These are phyloP conservation scores for Hysterium pulicare DNA, from an alignment of 2,329 filamentous ascomycete genomes.

Conservation along the genomic window DNA sequence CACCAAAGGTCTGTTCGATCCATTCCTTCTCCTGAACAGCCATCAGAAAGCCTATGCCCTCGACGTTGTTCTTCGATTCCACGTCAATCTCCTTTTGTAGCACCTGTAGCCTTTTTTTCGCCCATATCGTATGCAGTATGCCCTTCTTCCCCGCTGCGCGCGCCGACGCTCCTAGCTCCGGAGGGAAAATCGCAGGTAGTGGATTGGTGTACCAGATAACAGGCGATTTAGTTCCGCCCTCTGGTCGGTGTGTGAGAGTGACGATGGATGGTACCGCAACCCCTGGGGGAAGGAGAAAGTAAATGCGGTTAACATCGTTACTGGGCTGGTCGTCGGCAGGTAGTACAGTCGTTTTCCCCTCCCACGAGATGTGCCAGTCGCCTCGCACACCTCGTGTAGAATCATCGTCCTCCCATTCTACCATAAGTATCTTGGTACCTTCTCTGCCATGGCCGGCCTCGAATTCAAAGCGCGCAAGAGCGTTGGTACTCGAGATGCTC, in stretches of 20 bases:
- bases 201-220: constrained; percentile 67
- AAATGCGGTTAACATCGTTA: constrained; percentile 61
- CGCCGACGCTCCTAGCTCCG: constrained; percentile 66
- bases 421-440: constrained; percentile 88
- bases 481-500: constrained; percentile 50
- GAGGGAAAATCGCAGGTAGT: constrained; percentile 80
- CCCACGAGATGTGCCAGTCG: constrained; percentile 79
- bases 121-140: constrained; percentile 87
- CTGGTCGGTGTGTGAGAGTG: constrained; percentile 56
- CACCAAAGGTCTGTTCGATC: constrained; percentile 78
- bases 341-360: constrained; percentile 71
- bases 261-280: constrained; percentile 69
- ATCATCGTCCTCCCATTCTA: constrained; percentile 76
- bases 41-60: constrained; percentile 83
- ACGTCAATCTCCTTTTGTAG: constrained; percentile 72
- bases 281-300: constrained; percentile 75
- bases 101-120: constrained; percentile 72
- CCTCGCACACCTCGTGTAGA: constrained; percentile 46
- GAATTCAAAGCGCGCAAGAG: constrained; percentile 85
- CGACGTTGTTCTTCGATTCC: constrained; percentile 70
- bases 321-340: constrained; percentile 57
- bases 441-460: constrained; percentile 72
- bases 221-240: constrained; percentile 40
- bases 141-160: constrained; percentile 70
- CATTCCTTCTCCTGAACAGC: constrained; percentile 77